Percentiles rank a stretch among this genome's conserved stretches.
Evolutionary conservation across 2,329 filamentous ascomycete species (phyloP).

Genomic region (Didymella glomerata): DNA sequence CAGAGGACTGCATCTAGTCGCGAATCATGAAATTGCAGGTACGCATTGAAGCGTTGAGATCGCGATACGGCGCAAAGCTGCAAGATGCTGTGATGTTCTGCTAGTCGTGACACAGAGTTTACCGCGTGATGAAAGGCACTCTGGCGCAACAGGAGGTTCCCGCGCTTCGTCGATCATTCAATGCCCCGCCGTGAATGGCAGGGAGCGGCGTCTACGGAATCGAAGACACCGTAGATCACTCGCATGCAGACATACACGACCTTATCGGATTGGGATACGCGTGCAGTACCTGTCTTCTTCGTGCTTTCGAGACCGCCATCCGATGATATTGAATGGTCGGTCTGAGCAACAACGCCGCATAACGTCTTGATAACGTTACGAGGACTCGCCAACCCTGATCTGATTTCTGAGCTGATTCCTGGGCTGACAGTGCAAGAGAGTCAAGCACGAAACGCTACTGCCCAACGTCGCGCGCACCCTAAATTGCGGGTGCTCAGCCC

Average conservation of each 20-base stretch:
- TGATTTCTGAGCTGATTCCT: slow-evolving; percentile 7
- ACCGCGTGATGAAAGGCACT: background rate
- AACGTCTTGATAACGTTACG: background rate
- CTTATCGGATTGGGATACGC: background rate
- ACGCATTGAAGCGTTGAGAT: background rate
- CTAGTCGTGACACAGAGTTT: slow-evolving; percentile 1
- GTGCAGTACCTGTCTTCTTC: background rate
- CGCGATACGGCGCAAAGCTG: background rate
- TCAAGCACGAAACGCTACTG: slow-evolving; percentile 1
- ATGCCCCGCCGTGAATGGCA: background rate
- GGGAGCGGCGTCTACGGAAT: slow-evolving; percentile 3
- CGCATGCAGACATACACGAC: background rate
- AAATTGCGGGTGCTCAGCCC: slow-evolving; percentile 1
- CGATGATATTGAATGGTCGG: background rate
- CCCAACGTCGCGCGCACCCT: slow-evolving; percentile 11
- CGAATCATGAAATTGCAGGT: background rate
- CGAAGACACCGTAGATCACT: slow-evolving; percentile 7
- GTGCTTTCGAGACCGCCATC: background rate
- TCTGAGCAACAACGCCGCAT: slow-evolving; percentile 1
- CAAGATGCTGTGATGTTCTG: slow-evolving; percentile 5
- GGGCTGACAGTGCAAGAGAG: background rate
- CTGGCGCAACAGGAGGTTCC: slow-evolving; percentile 1
- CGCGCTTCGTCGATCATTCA: slow-evolving; percentile 5
- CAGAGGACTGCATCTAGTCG: background rate
- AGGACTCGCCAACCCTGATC: slow-evolving; percentile 2